phyloP scores from a whole-genome alignment of 129 eudicot species.

The Lactuca saligna region DNA sequence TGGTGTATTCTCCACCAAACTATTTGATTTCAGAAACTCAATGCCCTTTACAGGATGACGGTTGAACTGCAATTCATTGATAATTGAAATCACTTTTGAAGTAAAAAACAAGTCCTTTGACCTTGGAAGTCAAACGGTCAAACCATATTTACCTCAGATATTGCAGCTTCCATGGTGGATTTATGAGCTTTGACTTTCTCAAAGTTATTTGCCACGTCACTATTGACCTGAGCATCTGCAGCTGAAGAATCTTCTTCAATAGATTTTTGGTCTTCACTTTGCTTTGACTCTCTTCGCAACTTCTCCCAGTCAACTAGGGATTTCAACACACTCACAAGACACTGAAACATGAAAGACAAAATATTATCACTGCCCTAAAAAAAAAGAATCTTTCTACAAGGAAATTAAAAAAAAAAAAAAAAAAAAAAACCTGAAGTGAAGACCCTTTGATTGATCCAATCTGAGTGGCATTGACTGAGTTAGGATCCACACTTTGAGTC shows the following conservation, averaged over 20 bases:
- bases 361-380: not conserved
- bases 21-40: conserved; percentile 65
- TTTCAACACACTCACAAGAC: conserved; percentile 88
- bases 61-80: conserved; percentile 65
- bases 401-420: too few species aligned
- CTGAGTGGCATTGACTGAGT: conserved; percentile 73
- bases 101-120: not conserved
- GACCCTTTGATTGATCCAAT: conserved; percentile 74
- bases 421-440: conserved; percentile 82
- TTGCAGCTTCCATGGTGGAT: conserved; percentile 91
- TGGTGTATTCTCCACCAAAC: conserved; percentile 85
- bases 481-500: conserved; percentile 84
- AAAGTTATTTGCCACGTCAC: conserved; percentile 68
- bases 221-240: conserved; percentile 44
- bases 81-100: not conserved
- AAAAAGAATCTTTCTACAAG: conserved; percentile 5
- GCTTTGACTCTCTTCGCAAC: conserved; percentile 63
- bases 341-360: conserved; percentile 39
- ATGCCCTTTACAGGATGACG: conserved; percentile 79
- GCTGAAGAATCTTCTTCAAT: conserved; percentile 47
- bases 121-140: not conserved
- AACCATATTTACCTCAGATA: conserved; percentile 57
- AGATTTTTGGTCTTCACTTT: conserved; percentile 39
- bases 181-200: conserved; percentile 94
- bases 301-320: conserved; percentile 96